Evolutionary conservation across 345 rosid genomes (phyloP).

Genomic region (Nasturtium officinale): DNA sequence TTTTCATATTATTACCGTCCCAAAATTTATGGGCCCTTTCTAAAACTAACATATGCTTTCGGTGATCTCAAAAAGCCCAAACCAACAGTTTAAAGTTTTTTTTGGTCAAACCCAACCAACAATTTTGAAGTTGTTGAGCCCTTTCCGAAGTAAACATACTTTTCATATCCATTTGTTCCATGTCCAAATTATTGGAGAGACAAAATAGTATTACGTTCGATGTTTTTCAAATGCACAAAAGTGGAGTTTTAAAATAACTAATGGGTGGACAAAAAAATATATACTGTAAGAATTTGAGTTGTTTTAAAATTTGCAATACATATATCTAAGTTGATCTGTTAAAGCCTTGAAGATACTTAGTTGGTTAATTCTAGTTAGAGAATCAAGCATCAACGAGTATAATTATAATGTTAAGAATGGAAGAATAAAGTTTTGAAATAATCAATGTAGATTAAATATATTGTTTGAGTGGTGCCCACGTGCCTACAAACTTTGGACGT

Average conservation of each 20-base stretch:
- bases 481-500: neutral
- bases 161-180: neutral
- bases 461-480: neutral
- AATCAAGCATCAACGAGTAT: neutral
- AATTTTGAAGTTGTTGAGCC: neutral
- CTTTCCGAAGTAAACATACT: neutral
- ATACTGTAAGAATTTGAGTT: neutral
- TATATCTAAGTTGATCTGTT: neutral
- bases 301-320: neutral
- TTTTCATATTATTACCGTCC: neutral
- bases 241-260: too few species aligned
- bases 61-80: constrained; percentile 4
- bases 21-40: neutral
- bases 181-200: neutral
- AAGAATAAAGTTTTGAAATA: too few species aligned
- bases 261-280: too few species aligned
- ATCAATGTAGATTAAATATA: too few species aligned
- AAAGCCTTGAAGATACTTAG: too few species aligned
- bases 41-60: neutral
- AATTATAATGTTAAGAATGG: too few species aligned
- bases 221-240: too few species aligned
- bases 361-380: neutral
- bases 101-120: too few species aligned
- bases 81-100: neutral
- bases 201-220: too few species aligned